A percentile compares a stretch with the other conserved stretches of the same genome.
Conservation (phyloP, 106 monocot species). For the Allium fistulosum region DNA sequence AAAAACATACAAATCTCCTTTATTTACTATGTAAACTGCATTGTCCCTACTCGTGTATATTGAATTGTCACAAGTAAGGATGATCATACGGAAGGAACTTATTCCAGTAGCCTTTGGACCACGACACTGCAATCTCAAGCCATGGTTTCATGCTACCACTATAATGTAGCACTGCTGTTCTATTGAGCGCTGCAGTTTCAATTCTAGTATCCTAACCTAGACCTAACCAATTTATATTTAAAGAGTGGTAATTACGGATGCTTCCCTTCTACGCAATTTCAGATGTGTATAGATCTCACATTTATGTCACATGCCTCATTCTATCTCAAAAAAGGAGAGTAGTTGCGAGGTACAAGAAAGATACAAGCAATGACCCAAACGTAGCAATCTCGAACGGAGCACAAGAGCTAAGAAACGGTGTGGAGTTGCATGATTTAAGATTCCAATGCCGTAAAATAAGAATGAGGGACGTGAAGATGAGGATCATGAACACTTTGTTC, state of each 20-base stretch:
- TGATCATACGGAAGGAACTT: conserved; percentile 53
- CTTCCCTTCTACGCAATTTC: too few species aligned
- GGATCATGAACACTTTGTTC: conserved; percentile 13
- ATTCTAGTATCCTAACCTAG: conserved; percentile 39
- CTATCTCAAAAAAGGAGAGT: not conserved
- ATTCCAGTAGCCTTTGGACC: conserved; percentile 64
- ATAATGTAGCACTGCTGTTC: conserved; percentile 70
- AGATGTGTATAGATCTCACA: too few species aligned
- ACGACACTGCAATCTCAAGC: conserved; percentile 65
- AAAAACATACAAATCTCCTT: too few species aligned
- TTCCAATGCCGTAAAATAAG: conserved; percentile 5
- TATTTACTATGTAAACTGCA: too few species aligned
- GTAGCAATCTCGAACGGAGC: conserved; percentile 13
- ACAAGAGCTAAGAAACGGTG: not conserved
- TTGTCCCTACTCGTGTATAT: conserved; percentile 43
- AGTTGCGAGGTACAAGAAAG: not conserved
- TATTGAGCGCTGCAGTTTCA: conserved; percentile 33
- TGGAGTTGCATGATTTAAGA: conserved; percentile 1
- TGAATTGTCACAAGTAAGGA: conserved; percentile 65
- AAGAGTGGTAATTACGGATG: too few species aligned
- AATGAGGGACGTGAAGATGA: conserved; percentile 6
- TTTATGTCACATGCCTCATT: too few species aligned
- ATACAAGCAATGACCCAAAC: conserved; percentile 1
- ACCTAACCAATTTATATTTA: conserved; percentile 19
- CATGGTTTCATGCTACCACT: conserved; percentile 79